A percentile compares a stretch with the other conserved stretches of the same genome.
phyloP scores from a whole-genome alignment of 2,329 filamentous ascomycete species.

The Samsoniella hepiali region DNA sequence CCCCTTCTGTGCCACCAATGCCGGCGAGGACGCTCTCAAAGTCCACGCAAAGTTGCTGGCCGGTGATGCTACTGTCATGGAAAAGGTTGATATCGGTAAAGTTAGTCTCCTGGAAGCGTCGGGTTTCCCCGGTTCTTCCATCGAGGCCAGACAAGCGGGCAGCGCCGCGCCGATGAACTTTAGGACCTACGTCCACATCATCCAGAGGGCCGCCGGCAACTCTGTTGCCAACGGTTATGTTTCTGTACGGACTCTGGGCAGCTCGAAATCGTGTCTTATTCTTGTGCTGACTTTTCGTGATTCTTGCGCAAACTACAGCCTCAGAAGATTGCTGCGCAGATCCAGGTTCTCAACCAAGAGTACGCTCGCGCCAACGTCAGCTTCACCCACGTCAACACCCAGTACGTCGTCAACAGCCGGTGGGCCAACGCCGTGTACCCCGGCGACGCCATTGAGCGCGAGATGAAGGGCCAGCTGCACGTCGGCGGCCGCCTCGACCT shows the following conservation, averaged over 20 bases:
- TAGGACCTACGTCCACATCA: slow-evolving; percentile 9
- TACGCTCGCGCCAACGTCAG: background rate
- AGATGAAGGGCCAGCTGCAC: slow-evolving; percentile 31
- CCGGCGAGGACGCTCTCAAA: background rate
- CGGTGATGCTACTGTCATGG: background rate
- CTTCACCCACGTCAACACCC: slow-evolving; percentile 12
- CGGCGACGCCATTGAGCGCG: background rate
- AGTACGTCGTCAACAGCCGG: background rate
- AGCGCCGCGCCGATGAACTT: background rate
- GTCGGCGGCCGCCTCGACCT: slow-evolving; percentile 41
- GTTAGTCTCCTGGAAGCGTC: background rate
- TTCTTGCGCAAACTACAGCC: background rate
- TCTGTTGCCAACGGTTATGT: background rate
- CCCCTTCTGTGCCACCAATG: background rate
- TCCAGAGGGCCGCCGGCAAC: background rate
- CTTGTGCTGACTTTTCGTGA: background rate
- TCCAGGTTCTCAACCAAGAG: background rate
- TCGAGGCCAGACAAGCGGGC: background rate
- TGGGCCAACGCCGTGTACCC: slow-evolving; percentile 4
- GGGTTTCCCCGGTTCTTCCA: background rate
- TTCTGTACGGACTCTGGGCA: background rate
- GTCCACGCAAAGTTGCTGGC: background rate
- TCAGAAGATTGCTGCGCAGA: background rate
- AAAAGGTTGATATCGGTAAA: background rate
- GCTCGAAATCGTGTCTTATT: background rate